Evolutionary conservation across 768 basidiomycete genomes (phyloP).

Genomic region (Mycena rosella): DNA sequence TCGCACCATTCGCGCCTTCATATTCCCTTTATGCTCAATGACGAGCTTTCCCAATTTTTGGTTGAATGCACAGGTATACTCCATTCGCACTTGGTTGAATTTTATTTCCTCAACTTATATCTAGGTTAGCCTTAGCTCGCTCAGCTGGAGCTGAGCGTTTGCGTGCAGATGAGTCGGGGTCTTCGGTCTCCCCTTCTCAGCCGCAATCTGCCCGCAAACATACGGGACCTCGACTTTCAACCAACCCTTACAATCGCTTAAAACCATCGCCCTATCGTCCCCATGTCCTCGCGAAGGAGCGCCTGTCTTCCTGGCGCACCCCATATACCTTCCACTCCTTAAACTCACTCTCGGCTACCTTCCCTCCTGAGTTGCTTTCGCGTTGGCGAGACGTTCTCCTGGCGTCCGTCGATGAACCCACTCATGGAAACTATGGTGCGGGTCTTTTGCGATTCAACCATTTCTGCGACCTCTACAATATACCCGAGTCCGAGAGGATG

Average conservation of each 20-base stretch:
- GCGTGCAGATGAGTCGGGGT: slow-evolving; percentile 6
- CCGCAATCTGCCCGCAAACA: slow-evolving; percentile 19
- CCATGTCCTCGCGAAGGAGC: not conserved
- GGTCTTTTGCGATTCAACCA: slow-evolving; percentile 7
- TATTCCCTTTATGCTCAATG: slow-evolving; percentile 29
- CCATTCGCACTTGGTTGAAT: too few species aligned
- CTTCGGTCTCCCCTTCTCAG: slow-evolving; percentile 23
- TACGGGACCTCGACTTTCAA: slow-evolving; percentile 13
- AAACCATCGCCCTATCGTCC: slow-evolving; percentile 1
- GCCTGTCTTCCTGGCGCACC: not conserved
- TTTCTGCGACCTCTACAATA: slow-evolving; percentile 6
- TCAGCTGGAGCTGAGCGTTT: slow-evolving; percentile 21
- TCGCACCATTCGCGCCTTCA: not conserved
- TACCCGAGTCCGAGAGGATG: slow-evolving; percentile 1
- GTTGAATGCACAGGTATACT: not conserved
- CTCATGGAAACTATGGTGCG: not conserved
- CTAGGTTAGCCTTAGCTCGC: slow-evolving; percentile 6
- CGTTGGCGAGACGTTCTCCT: not conserved
- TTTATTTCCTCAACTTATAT: not conserved
- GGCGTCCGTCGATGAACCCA: not conserved
- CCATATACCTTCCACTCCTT: not conserved
- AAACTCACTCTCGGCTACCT: not conserved
- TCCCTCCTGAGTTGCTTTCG: not conserved
- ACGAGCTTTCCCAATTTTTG: slow-evolving; percentile 16
- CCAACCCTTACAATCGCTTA: slow-evolving; percentile 13